phyloP scores from a whole-genome alignment of 2,329 filamentous ascomycete species.

The Diaporthe vaccinii region DNA sequence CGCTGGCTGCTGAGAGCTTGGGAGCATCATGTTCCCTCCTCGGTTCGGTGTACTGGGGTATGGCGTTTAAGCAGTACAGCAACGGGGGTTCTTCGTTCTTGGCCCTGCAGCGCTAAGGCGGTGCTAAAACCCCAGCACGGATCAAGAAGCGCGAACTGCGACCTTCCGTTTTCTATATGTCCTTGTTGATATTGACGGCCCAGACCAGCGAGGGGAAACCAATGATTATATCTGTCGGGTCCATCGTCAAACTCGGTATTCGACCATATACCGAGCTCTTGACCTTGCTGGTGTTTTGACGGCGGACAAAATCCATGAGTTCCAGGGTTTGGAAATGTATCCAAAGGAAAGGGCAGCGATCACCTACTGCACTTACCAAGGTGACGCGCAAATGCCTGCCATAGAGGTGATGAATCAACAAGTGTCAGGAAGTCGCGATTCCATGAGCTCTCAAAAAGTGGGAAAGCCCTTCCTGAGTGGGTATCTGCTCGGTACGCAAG shows the following conservation, averaged over 20 bases:
- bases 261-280: not conserved
- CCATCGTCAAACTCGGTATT: not conserved
- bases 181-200: not conserved
- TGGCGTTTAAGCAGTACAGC: not conserved
- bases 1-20: not conserved
- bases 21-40: not conserved
- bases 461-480: not conserved
- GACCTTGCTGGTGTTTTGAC: not conserved
- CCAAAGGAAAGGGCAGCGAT: not conserved
- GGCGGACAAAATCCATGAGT: not conserved
- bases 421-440: not conserved
- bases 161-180: constrained; percentile 9
- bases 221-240: not conserved
- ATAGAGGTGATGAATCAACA: constrained; percentile 5
- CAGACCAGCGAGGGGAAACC: not conserved
- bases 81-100: constrained; percentile 8
- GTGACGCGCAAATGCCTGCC: not conserved
- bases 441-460: not conserved
- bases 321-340: not conserved
- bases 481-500: not conserved
- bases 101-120: constrained; percentile 20
- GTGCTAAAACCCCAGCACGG: constrained; percentile 7
- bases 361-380: not conserved
- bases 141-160: not conserved
- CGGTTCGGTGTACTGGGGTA: not conserved